Evolutionary conservation across 2,329 filamentous ascomycete genomes (phyloP), one percentile per base, ranked within the genome.

Genomic region (Neopestalotiopsis clavispora): DNA sequence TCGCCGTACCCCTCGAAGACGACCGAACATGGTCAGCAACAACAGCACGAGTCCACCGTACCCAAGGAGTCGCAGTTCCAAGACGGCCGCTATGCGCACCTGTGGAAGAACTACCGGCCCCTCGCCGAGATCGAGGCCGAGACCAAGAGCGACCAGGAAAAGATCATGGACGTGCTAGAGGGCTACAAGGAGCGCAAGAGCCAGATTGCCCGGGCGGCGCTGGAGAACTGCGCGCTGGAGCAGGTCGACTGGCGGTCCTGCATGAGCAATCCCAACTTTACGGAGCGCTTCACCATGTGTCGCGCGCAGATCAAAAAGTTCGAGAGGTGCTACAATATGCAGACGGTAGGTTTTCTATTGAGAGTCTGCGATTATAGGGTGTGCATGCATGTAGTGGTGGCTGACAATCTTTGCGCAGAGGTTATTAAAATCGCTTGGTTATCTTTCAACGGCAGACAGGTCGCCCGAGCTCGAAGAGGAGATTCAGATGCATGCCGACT

Each of bases 401-500:
- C 61, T 64, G 28, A 64, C 20, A 14, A 12, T 12, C 20, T 67
- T 57, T 52, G 7, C 42, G 56, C 71, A 94, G 88, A 92, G 95
- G 79, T 95, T 99, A 74, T 83, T 99, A 34, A 94, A 95, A 80
- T 94, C 95, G 1, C 83, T 99, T 20, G 96, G 96, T 4, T 98
- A 98, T 78, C 87, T 97, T 42, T 88, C 89, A 7, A 89, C 89
- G 32, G 84, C 89, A 71, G 88, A 92, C 59, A 88, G 90, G 28
- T 84, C 91, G 9, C 82, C 86, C 0, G 86, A 90, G 38, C 87
- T 93, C 65, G 93, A 97, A 75, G 95, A 98, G 79, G 89, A 92
- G 74, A 94, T 99, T 71, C 96, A 98, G 81, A 94, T 98, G 91
- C 95, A 98, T 79, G 95, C 95, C 69, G 96, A 99, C 82, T 89